Base-by-base conservation (phyloP, 371 early-diverging fungal species). In the Mortierella sp. region DNA sequence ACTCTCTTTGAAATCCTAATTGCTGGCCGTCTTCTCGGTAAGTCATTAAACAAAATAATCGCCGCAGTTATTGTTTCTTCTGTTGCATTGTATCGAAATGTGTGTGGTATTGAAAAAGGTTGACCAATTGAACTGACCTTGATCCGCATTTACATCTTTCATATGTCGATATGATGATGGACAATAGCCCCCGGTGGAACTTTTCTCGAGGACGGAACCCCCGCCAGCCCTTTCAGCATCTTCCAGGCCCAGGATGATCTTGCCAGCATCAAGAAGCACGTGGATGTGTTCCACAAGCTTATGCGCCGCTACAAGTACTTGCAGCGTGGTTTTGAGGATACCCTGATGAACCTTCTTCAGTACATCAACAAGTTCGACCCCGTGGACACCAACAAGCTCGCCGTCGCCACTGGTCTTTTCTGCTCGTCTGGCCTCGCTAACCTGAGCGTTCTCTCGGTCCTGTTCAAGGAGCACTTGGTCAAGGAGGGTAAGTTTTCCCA, bases 251-350 rank as follows among this genome's bases (percentile, higher is more conserved):
- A 92, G 66, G 93, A 94, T 85, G 90, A 93, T 79, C 81, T 89
- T 78, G 88, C 89, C 69, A 89, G 88, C 70, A 92, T 97, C 88
- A 91, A 88, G 79, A 90, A 92, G 75, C 91, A 95, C 76, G 94
- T 95, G 66, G 94, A 93, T 31, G 92, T 97, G 66, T 92, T 96
- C 85, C 90, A 90, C 87, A 94, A 94, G 87, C 89, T 97, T 69
- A 94, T 95, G 80, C 95, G 97, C 75, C 92, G 98, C 66, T 96
- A 95, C 91, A 97, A 96, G 89, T 97, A 97, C 85, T 90, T 97
- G 79, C 94, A 95, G 89, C 90, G 92, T 77, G 90, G 91, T 64
- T 93, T 97, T 85, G 95, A 96, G 84, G 97, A 97, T 63, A 94
- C 95, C 66, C 83, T 95, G 74, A 90, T 90, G 78, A 96, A 96